phyloP scores from a whole-genome alignment of 2,329 filamentous ascomycete genomes.

The Phialophora expanda region DNA sequence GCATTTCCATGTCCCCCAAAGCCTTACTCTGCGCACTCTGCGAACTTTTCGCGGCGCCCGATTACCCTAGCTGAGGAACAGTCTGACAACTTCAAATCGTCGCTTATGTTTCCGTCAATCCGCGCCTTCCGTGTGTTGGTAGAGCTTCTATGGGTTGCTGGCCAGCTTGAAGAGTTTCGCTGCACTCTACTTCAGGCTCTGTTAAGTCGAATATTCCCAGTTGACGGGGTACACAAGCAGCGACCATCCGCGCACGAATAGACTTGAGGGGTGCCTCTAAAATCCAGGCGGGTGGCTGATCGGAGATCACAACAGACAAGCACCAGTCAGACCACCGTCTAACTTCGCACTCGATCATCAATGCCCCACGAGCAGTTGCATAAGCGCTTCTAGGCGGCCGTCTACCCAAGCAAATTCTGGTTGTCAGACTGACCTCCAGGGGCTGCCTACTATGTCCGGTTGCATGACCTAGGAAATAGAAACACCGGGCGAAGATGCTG shows the following conservation, averaged over 20 bases:
- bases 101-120: constrained; percentile 4
- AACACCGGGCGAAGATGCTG: background rate
- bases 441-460: background rate
- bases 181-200: background rate
- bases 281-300: constrained; percentile 15
- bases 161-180: background rate
- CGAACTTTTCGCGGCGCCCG: background rate
- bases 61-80: background rate
- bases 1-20: background rate
- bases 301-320: constrained; percentile 6
- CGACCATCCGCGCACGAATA: constrained; percentile 6
- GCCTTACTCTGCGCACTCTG: background rate
- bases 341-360: constrained; percentile 7
- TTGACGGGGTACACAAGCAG: constrained; percentile 9
- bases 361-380: constrained; percentile 30
- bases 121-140: background rate
- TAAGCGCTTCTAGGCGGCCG: constrained; percentile 34
- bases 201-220: background rate
- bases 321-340: constrained; percentile 31
- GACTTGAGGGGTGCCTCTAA: constrained; percentile 20
- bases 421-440: constrained; percentile 25
- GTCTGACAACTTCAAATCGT: constrained; percentile 15
- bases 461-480: background rate
- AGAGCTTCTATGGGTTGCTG: background rate
- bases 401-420: constrained; percentile 18